Conservation (phyloP, 805 yeast genomes). For the Kluyveromyces wickerhamii region DNA sequence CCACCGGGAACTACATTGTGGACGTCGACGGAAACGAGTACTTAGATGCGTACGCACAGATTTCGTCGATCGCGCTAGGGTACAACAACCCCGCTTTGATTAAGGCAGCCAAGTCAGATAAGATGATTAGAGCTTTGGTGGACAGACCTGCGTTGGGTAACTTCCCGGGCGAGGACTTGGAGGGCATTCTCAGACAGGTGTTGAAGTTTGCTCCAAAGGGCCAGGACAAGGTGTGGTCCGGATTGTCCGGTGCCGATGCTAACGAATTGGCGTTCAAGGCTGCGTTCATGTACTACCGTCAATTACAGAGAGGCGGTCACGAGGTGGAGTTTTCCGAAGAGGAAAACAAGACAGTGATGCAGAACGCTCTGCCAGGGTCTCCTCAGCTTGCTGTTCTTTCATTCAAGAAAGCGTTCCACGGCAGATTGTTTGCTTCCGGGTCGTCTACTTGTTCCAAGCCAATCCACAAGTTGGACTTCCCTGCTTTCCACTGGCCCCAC, state of each 20-base stretch:
- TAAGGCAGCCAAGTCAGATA: conserved; percentile 48
- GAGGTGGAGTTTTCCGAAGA: conserved; percentile 51
- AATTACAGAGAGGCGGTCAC: conserved; percentile 52
- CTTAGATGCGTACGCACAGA: conserved; percentile 65
- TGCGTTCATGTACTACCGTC: conserved; percentile 57
- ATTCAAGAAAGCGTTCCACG: conserved; percentile 87
- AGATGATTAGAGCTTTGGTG: conserved; percentile 56
- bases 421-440: conserved; percentile 86
- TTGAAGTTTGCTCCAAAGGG: conserved; percentile 62
- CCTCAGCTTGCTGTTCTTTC: conserved; percentile 82
- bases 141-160: conserved; percentile 64
- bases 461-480: conserved; percentile 85
- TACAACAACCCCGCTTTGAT: conserved; percentile 61
- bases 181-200: conserved; percentile 38
- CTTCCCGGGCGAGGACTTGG: conserved; percentile 52
- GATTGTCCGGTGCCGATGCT: conserved; percentile 61
- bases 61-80: conserved; percentile 63
- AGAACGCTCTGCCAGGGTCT: conserved; percentile 78
- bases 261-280: conserved; percentile 67
- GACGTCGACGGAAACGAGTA: conserved; percentile 58
- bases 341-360: conserved; percentile 70
- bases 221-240: conserved; percentile 52
- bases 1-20: conserved; percentile 55
- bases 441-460: conserved; percentile 93
- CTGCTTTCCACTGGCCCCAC: conserved; percentile 94